Evolutionary conservation across 2,329 filamentous ascomycete genomes (phyloP).

Genomic region (Ascochyta fabae): DNA sequence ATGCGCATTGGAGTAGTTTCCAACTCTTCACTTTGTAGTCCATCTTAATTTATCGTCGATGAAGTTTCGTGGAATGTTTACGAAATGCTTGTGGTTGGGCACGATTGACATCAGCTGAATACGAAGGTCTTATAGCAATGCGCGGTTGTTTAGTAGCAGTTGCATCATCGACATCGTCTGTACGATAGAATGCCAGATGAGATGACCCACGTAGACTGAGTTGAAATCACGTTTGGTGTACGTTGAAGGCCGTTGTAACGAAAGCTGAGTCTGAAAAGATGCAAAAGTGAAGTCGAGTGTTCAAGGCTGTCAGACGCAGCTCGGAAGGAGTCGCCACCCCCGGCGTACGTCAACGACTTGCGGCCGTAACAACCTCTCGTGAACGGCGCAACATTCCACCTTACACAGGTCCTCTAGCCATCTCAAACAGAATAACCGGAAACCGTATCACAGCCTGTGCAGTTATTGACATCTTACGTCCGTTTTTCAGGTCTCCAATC

Average conservation of each 20-base stretch:
- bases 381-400: constrained; percentile 1
- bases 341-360: constrained; percentile 16
- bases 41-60: too few relatives aligned
- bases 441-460: neutral
- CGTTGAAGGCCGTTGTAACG: neutral
- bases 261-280: neutral
- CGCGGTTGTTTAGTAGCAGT: neutral
- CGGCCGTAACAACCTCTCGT: constrained; percentile 11
- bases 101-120: too few relatives aligned
- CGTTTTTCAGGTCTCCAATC: neutral
- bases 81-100: too few relatives aligned
- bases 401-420: neutral
- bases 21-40: too few relatives aligned
- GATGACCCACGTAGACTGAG: neutral
- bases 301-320: neutral
- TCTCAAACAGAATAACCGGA: neutral
- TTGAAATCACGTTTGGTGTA: neutral
- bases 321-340: constrained; percentile 1
- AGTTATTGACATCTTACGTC: neutral
- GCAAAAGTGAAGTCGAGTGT: neutral
- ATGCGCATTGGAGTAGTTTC: constrained; percentile 1
- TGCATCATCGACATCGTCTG: neutral
- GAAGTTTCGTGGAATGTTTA: too few relatives aligned
- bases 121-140: neutral
- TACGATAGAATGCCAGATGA: neutral